Percentiles rank a stretch among this genome's conserved stretches.
These are phyloP conservation scores for Hypoxylon sp. DNA, from an alignment of 2,329 filamentous ascomycete genomes.

Conservation along the genomic window DNA sequence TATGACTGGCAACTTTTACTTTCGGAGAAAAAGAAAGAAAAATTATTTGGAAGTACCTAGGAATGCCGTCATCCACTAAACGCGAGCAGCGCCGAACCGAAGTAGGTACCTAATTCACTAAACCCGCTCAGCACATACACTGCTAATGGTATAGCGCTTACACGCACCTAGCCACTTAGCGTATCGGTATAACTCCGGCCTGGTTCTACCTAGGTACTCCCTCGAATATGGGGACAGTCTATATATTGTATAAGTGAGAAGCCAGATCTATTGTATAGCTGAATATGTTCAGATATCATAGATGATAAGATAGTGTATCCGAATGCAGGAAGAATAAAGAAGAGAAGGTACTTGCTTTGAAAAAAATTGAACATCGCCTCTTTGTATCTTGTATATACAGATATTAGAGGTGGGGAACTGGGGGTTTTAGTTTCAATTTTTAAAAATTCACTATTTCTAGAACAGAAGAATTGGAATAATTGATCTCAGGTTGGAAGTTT, in stretches of 20 bases:
- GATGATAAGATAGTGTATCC: background rate
- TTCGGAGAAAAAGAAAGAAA: slow-evolving; percentile 21
- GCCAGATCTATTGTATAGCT: background rate
- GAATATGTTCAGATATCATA: background rate
- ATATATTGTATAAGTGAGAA: background rate
- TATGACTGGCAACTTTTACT: slow-evolving; percentile 16
- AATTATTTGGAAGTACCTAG: slow-evolving; percentile 25
- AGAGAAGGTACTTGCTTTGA: background rate
- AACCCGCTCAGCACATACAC: slow-evolving; percentile 16
- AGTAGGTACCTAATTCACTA: slow-evolving; percentile 25
- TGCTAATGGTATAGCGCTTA: slow-evolving; percentile 18
- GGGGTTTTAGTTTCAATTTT: too few species aligned
- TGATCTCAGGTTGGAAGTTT: background rate
- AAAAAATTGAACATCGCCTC: background rate
- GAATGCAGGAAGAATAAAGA: background rate
- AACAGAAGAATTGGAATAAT: background rate
- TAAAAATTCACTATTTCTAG: background rate
- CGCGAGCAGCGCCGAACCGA: slow-evolving; percentile 23
- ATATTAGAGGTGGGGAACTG: too few species aligned
- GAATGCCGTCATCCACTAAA: slow-evolving; percentile 47
- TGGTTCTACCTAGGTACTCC: background rate
- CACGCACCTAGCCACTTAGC: slow-evolving; percentile 5
- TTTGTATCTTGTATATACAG: background rate
- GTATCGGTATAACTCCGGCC: slow-evolving; percentile 34
- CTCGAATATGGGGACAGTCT: background rate